A percentile compares a stretch with the other conserved stretches of the same genome.
These are phyloP conservation scores for Neobulgaria alba DNA, from an alignment of 2,329 filamentous ascomycete genomes.

Conservation along the genomic window DNA sequence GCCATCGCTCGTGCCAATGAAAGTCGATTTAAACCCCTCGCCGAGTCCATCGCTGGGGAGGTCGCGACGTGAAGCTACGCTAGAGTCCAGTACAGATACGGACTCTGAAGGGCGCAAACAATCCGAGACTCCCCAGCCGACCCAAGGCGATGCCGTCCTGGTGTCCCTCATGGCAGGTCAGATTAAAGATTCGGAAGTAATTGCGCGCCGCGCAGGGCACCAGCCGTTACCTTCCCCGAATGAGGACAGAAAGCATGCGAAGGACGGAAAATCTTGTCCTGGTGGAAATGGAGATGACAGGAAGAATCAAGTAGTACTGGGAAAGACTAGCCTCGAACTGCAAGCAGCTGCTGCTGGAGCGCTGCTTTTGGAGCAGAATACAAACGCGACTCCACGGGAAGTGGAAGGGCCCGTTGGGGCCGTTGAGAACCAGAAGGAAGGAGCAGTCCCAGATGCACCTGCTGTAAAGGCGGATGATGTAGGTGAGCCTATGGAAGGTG, in stretches of 20 bases:
- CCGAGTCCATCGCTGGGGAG: slow-evolving; percentile 43
- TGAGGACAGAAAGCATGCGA: slow-evolving; percentile 32
- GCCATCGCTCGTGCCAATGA: slow-evolving; percentile 33
- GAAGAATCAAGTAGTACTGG: slow-evolving; percentile 19
- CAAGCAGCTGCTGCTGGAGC: slow-evolving; percentile 11
- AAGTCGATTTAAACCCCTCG: slow-evolving; percentile 40
- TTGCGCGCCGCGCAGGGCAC: slow-evolving; percentile 48
- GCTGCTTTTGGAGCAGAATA: slow-evolving; percentile 8
- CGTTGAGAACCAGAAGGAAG: not conserved
- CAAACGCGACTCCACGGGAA: slow-evolving; percentile 4
- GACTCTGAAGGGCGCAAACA: slow-evolving; percentile 18
- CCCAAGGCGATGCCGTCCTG: slow-evolving; percentile 58
- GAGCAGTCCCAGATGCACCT: no score
- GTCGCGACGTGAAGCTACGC: no score
- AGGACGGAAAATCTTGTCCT: no score
- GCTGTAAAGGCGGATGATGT: not conserved
- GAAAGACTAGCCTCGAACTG: slow-evolving; percentile 6
- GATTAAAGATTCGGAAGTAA: slow-evolving; percentile 57
- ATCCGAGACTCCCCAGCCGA: slow-evolving; percentile 28
- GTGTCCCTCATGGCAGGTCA: slow-evolving; percentile 53
- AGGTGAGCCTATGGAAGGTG: slow-evolving; percentile 16
- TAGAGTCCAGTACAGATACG: slow-evolving; percentile 27
- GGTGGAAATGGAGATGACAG: slow-evolving; percentile 19
- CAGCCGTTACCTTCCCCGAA: slow-evolving; percentile 41
- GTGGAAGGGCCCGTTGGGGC: not conserved